A percentile compares a stretch with the other conserved stretches of the same genome.
phyloP scores from a whole-genome alignment of 1,284 basidiomycete genomes.

The Cutaneotrichosporon sp. region DNA sequence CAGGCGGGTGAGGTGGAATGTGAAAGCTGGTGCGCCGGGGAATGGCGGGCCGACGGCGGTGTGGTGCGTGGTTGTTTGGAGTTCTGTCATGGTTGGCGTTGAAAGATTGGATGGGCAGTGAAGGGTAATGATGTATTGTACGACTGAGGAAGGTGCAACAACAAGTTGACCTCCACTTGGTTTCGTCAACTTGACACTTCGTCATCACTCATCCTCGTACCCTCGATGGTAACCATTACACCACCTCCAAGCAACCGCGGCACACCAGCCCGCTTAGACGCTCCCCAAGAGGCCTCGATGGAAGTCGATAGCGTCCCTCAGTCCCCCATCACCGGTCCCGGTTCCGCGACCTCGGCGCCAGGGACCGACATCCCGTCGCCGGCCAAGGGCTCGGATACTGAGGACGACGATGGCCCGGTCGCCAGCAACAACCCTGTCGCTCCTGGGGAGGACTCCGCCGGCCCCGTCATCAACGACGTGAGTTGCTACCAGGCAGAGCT shows the following conservation, averaged over 20 bases:
- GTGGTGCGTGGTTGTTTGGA: conserved; percentile 36
- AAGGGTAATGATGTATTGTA: neutral
- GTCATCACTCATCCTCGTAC: neutral
- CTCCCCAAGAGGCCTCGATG: conserved; percentile 7
- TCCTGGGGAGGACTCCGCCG: neutral
- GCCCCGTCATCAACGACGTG: neutral
- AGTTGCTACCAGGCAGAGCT: neutral
- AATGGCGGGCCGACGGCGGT: conserved; percentile 37
- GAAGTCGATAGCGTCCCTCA: conserved; percentile 14
- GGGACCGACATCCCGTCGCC: conserved; percentile 13
- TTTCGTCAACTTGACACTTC: neutral
- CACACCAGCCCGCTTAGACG: conserved; percentile 30
- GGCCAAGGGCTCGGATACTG: neutral
- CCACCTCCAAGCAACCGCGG: conserved; percentile 32
- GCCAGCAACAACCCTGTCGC: neutral
- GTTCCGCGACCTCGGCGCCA: conserved; percentile 1
- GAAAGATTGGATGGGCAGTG: neutral
- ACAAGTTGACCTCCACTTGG: conserved; percentile 7
- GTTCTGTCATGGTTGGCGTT: conserved; percentile 7
- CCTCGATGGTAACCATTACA: conserved; percentile 11
- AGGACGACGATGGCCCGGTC: conserved; percentile 1
- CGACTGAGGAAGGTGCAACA: neutral
- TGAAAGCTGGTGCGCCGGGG: conserved; percentile 60
- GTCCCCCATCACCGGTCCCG: conserved; percentile 9
- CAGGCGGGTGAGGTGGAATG: conserved; percentile 67